phyloP scores from a whole-genome alignment of 2,329 filamentous ascomycete genomes.

The Cyphellophora attinorum region DNA sequence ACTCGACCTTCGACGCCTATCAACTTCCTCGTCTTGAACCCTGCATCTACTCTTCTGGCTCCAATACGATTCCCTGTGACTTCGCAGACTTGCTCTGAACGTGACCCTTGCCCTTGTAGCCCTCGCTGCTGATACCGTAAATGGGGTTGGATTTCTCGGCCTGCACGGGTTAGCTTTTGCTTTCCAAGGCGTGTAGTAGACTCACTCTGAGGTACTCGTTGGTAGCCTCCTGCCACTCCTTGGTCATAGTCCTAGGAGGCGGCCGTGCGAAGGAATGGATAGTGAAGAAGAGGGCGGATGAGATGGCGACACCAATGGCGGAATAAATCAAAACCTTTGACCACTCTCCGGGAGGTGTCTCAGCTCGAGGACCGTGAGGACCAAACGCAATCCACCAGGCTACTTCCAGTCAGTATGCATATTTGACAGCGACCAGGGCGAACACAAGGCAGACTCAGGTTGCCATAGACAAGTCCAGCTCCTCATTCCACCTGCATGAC shows the following conservation, averaged over 20 bases:
- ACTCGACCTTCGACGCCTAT: too few relatives aligned
- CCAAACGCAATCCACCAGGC: conserved; percentile 99
- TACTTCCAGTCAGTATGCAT: conserved; percentile 29
- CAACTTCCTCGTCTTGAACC: too few relatives aligned
- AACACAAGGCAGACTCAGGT: conserved; percentile 5
- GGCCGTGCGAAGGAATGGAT: conserved; percentile 65
- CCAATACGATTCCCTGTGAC: conserved; percentile 19
- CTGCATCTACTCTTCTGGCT: conserved; percentile 14
- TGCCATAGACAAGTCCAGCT: too few relatives aligned
- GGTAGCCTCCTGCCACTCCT: conserved; percentile 90
- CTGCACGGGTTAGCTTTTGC: conserved; percentile 32
- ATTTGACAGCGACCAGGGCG: conserved; percentile 11
- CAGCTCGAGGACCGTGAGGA: conserved; percentile 83
- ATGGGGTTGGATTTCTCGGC: conserved; percentile 77
- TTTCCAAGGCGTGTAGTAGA: background rate
- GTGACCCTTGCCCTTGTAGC: conserved; percentile 68
- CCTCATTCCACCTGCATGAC: conserved; percentile 1
- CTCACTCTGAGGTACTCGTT: conserved; percentile 85
- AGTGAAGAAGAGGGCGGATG: conserved; percentile 60
- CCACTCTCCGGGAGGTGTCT: conserved; percentile 72
- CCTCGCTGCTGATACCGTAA: conserved; percentile 70
- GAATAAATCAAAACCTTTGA: conserved; percentile 70
- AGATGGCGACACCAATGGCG: conserved; percentile 54
- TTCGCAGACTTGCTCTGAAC: conserved; percentile 53
- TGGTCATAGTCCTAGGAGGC: conserved; percentile 78